Base-by-base conservation (phyloP, 2,329 filamentous ascomycete species). In the Xylariaceae sp. region DNA sequence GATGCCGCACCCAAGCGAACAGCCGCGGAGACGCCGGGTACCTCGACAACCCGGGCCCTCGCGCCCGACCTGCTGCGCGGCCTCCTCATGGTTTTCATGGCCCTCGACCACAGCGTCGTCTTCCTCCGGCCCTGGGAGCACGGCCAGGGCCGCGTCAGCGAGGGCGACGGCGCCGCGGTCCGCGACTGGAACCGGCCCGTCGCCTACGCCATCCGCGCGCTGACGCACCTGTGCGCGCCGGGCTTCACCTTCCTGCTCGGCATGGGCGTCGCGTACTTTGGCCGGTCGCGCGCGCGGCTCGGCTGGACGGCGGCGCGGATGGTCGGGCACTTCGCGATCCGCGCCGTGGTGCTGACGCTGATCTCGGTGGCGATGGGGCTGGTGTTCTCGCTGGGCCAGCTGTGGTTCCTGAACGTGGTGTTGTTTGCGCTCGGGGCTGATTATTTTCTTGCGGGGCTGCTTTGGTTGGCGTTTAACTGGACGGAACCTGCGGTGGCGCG, bases 241-340 rank as follows among this genome's bases (percentile, higher is more conserved):
- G 69, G 69, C 7, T 72, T 73, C 45, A 66, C 64, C 0, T 66
- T 73, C 29, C 53, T 73, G n/a, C 56, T 73, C 3, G 70, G 69
- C 18, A 63, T 71, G 50, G 70, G 70, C 7, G 56, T 71, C 9
- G 69, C 65, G 0, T 72, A 70, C 45, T 66, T 73, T 11, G 63
- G 67, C 3, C 57, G 61, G n/a, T 70, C 69, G 19, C 63, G 69
- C 4, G 52, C 56, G 12, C 55, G 51, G 12, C 55, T 69, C 2
- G 67, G 66, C 0, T 73, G 69, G 69, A 54, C 61, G 4, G 34
- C 56, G 1, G 19, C 37, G 4, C 52, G 55, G 11, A 62, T 72
- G 46, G 52, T 53, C 1, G 48, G 57, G 18, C 70, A 73, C 45
- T 69, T 72, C 40, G 49, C 59, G 2, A 52, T 61, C 8, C 61